Conservation (phyloP, 1,284 basidiomycete genomes). For the Vanrija sp. region DNA sequence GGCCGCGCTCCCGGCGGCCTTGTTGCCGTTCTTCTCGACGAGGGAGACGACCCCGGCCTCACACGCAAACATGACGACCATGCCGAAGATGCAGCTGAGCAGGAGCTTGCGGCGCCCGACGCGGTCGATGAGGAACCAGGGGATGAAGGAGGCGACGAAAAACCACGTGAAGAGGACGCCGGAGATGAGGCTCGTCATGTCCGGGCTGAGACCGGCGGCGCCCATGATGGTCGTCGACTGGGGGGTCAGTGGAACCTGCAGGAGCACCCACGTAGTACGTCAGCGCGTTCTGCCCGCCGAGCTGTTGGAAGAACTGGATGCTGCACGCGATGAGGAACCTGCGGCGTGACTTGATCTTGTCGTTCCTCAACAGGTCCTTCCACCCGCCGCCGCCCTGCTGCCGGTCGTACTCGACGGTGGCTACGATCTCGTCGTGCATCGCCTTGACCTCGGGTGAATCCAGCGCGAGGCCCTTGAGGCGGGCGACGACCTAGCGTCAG, state of each 20-base stretch:
- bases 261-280: no score
- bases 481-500: conserved; percentile 39
- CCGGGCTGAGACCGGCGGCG: conserved; percentile 24
- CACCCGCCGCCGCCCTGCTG: conserved; percentile 6
- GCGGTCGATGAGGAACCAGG: conserved; percentile 28
- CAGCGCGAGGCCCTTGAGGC: conserved; percentile 23
- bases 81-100: conserved; percentile 11
- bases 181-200: conserved; percentile 28
- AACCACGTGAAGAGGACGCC: conserved; percentile 28
- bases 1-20: conserved; percentile 10
- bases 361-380: conserved; percentile 36
- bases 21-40: conserved; percentile 18
- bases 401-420: conserved; percentile 21
- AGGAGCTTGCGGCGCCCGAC: conserved; percentile 37
- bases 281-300: conserved; percentile 17
- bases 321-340: conserved; percentile 44
- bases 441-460: conserved; percentile 18
- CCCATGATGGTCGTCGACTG: conserved; percentile 28
- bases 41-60: conserved; percentile 33
- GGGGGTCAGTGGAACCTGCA: conserved; percentile 26
- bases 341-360: conserved; percentile 48
- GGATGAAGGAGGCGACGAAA: conserved; percentile 26
- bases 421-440: conserved; percentile 17
- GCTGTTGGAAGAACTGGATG: conserved; percentile 45
- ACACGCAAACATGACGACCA: conserved; percentile 27